Conservation (phyloP, 2,329 filamentous ascomycete genomes). For the Fusarium palustre region DNA sequence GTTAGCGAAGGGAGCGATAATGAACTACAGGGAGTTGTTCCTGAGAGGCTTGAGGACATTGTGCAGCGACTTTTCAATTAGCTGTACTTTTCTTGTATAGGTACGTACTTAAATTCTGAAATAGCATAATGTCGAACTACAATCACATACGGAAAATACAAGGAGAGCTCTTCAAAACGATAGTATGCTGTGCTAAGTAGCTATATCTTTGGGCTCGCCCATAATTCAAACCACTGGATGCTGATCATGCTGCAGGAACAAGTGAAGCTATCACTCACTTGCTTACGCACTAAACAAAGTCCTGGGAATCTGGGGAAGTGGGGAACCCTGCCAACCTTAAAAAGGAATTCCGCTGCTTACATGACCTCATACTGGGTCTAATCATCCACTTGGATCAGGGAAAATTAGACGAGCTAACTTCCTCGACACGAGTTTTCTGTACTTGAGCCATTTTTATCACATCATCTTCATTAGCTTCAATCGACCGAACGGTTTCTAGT, state of each 20-base stretch:
- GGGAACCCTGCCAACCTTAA: slow-evolving; percentile 8
- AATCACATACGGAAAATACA: too few relatives aligned
- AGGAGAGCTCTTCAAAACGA: too few relatives aligned
- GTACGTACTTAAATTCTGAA: too few relatives aligned
- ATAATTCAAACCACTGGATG: too few relatives aligned
- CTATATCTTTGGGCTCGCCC: too few relatives aligned
- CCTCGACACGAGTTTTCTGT: background rate
- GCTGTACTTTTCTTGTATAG: too few relatives aligned
- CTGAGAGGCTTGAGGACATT: too few relatives aligned
- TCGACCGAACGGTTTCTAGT: background rate
- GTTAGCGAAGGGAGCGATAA: too few relatives aligned
- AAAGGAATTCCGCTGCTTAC: background rate
- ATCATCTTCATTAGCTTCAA: background rate
- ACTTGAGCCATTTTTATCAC: slow-evolving; percentile 1
- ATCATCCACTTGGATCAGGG: background rate
- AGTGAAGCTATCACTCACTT: background rate
- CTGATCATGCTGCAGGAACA: background rate
- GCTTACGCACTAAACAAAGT: background rate
- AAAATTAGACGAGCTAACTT: background rate
- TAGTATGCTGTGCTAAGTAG: too few relatives aligned
- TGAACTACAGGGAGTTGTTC: too few relatives aligned
- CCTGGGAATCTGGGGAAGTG: slow-evolving; percentile 1
- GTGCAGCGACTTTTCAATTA: too few relatives aligned
- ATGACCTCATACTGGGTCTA: slow-evolving; percentile 6
- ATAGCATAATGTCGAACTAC: too few relatives aligned